Percentiles rank a stretch among this genome's conserved stretches.
phyloP scores from a whole-genome alignment of 257 asterid species.

The Primulina huaijiensis region DNA sequence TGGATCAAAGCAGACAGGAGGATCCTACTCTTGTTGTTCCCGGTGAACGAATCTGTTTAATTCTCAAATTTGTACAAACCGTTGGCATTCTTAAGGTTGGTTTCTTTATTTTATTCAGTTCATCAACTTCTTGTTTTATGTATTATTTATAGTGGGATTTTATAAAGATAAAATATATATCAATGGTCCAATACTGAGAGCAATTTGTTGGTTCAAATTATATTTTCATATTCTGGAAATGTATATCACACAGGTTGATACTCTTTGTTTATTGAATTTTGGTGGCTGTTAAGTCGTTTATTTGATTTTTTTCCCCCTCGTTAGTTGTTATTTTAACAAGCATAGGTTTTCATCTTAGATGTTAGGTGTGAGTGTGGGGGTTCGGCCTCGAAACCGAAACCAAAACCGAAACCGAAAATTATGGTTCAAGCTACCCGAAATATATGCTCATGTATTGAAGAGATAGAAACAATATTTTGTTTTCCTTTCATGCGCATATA shows the following conservation, averaged over 20 bases:
- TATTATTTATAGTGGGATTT: not conserved
- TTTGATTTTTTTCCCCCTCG: not conserved
- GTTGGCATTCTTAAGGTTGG: not conserved
- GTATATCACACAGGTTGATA: not conserved
- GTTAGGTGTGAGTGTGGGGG: too few species aligned
- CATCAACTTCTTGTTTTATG: not conserved
- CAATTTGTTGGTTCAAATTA: not conserved
- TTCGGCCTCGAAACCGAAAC: too few species aligned
- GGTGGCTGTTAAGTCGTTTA: not conserved
- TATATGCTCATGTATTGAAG: too few species aligned
- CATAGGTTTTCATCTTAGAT: not conserved
- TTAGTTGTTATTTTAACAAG: too few species aligned
- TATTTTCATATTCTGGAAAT: not conserved
- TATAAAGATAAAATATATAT: too few species aligned
- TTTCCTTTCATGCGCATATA: too few species aligned
- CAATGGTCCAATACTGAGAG: not conserved
- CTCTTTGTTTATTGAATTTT: not conserved
- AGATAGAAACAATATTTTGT: too few species aligned
- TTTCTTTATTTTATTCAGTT: too few species aligned
- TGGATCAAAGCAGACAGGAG: conserved; percentile 8
- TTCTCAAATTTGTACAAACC: conserved; percentile 9
- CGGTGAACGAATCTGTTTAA: conserved; percentile 1
- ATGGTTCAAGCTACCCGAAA: too few species aligned
- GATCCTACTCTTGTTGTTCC: conserved; percentile 21
- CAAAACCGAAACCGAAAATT: too few species aligned